phyloP scores from a whole-genome alignment of 371 early-diverging fungal species.

The Mucor piriformis region DNA sequence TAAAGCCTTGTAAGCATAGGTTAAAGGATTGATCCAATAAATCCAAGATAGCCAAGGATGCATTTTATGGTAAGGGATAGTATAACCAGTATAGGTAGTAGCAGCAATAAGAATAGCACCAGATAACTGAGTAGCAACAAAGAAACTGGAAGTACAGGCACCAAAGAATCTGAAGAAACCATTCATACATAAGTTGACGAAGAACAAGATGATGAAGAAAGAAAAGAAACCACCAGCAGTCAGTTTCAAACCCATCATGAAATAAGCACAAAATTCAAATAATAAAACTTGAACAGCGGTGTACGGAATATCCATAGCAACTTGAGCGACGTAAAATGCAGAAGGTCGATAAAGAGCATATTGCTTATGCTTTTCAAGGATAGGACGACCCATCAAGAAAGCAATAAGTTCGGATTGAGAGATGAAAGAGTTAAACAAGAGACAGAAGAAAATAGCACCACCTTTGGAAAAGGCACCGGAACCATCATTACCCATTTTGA shows the following conservation, averaged over 20 bases:
- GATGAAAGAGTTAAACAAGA: constrained; percentile 64
- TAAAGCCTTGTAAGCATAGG: constrained; percentile 66
- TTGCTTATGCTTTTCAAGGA: constrained; percentile 70
- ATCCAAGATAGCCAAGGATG: constrained; percentile 75
- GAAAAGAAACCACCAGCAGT: constrained; percentile 58
- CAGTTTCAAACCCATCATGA: constrained; percentile 57
- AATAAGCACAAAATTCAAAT: constrained; percentile 56
- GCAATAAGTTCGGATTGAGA: constrained; percentile 60
- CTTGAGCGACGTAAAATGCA: constrained; percentile 65
- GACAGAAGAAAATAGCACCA: constrained; percentile 70
- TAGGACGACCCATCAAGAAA: constrained; percentile 62
- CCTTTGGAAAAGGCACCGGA: constrained; percentile 74
- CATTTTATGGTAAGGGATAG: constrained; percentile 63
- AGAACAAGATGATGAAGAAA: constrained; percentile 51
- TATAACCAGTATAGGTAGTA: constrained; percentile 67
- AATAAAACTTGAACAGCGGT: constrained; percentile 42
- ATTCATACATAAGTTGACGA: constrained; percentile 59
- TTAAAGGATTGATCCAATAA: constrained; percentile 70
- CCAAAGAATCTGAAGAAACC: constrained; percentile 67
- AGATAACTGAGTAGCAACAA: constrained; percentile 56
- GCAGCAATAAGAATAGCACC: constrained; percentile 57
- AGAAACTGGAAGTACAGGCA: constrained; percentile 56
- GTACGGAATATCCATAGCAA: constrained; percentile 48
- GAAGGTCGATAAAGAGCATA: constrained; percentile 70
- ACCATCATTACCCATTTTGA: constrained; percentile 50